These are phyloP conservation scores for Sporothrix phasma DNA, from an alignment of 2,329 filamentous ascomycete genomes.

Conservation along the genomic window DNA sequence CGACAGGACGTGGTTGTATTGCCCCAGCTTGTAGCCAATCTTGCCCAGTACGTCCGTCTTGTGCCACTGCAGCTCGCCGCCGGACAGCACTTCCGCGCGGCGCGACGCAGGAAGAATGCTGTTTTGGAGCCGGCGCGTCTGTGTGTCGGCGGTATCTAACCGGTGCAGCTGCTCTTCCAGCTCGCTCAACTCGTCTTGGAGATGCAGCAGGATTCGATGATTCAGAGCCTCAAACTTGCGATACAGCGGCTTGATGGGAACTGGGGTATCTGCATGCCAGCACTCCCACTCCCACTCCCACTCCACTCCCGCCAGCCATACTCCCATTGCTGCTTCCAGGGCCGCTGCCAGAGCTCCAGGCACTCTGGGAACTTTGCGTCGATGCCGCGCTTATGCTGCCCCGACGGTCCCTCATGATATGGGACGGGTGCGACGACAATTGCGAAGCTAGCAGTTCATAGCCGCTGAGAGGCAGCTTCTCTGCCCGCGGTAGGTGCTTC, in stretches of 20 bases:
- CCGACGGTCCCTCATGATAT: slow-evolving; percentile 17
- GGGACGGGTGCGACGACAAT: slow-evolving; percentile 31
- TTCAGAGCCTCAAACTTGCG: slow-evolving; percentile 74
- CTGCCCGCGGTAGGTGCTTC: slow-evolving; percentile 31
- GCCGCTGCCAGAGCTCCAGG: background rate
- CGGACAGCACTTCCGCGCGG: slow-evolving; percentile 43
- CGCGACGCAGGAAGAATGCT: slow-evolving; percentile 49
- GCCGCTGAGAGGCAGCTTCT: slow-evolving; percentile 41
- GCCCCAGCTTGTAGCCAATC: slow-evolving; percentile 55
- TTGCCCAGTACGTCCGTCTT: slow-evolving; percentile 51
- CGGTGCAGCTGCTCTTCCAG: slow-evolving; percentile 67
- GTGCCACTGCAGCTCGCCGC: slow-evolving; percentile 48
- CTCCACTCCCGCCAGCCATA: background rate
- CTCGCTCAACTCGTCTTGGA: slow-evolving; percentile 77
- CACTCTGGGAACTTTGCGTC: slow-evolving; percentile 8
- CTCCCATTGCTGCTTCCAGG: background rate
- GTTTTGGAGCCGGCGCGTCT: slow-evolving; percentile 33
- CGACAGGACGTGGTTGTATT: slow-evolving; percentile 52
- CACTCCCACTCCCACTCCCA: background rate
- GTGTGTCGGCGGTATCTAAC: slow-evolving; percentile 52
- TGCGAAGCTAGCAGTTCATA: slow-evolving; percentile 54
- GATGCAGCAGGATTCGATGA: slow-evolving; percentile 68
- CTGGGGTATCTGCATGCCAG: background rate
- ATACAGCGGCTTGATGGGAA: slow-evolving; percentile 53
- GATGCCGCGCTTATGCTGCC: slow-evolving; percentile 12